These are phyloP conservation scores for Suillus placidus DNA, from an alignment of 768 basidiomycete species.

Conservation along the genomic window DNA sequence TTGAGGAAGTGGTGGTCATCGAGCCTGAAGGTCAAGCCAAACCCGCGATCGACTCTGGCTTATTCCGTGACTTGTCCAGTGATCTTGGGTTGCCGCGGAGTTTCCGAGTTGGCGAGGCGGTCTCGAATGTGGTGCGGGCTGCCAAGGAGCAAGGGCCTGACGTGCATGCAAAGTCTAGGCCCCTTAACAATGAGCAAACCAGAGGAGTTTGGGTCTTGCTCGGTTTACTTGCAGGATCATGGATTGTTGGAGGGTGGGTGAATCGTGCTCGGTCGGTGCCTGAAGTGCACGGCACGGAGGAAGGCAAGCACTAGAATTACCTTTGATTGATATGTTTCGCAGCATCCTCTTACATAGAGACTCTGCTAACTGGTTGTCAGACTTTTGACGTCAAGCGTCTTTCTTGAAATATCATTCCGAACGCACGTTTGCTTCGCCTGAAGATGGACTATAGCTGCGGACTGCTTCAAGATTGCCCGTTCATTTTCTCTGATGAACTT, in stretches of 20 bases:
- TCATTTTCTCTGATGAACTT: neutral
- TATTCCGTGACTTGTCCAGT: slow-evolving; percentile 41
- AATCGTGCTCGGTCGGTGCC: slow-evolving; percentile 16
- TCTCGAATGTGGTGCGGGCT: slow-evolving; percentile 9
- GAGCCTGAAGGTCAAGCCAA: slow-evolving; percentile 14
- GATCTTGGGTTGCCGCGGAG: slow-evolving; percentile 40
- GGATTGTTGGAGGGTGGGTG: slow-evolving; percentile 44
- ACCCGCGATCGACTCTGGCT: slow-evolving; percentile 20
- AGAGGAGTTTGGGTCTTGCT: slow-evolving; percentile 51
- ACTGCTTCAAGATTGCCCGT: neutral
- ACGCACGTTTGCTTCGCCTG: neutral
- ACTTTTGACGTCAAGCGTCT: neutral
- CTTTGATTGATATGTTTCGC: neutral
- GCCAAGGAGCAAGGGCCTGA: slow-evolving; percentile 24
- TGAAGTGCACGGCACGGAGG: slow-evolving; percentile 17
- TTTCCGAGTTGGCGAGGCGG: slow-evolving; percentile 27
- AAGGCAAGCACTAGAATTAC: slow-evolving; percentile 20
- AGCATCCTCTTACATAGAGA: neutral
- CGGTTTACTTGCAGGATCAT: slow-evolving; percentile 52
- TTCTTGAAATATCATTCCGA: neutral
- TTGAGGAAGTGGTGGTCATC: slow-evolving; percentile 5
- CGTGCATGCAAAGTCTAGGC: slow-evolving; percentile 28
- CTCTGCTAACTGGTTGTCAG: neutral
- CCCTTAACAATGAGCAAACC: slow-evolving; percentile 46
- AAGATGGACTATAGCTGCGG: neutral